Percentiles rank a stretch among this genome's conserved stretches.
Conservation (phyloP, 345 rosid species). For the Kandelia obovata region DNA sequence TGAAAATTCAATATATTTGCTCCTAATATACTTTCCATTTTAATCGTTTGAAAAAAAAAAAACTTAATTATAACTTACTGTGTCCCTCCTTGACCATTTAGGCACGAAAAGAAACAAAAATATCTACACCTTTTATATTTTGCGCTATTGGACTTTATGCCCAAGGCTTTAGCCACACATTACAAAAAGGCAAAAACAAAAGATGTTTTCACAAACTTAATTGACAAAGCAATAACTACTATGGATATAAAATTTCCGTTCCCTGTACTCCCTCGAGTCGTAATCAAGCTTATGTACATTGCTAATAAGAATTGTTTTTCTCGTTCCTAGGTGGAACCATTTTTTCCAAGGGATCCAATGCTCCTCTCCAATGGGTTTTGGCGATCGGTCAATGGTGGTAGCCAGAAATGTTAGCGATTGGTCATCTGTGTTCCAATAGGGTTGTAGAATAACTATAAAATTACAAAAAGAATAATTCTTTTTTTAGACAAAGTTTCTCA, state of each 20-base stretch:
- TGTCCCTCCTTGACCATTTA: constrained; percentile 12
- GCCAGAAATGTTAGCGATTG: too few species aligned
- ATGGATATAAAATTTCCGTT: not conserved
- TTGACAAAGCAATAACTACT: too few species aligned
- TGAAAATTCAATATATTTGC: too few species aligned
- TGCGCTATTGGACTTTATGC: not conserved
- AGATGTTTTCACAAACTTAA: constrained; percentile 9
- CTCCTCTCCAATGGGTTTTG: too few species aligned
- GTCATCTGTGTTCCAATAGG: too few species aligned
- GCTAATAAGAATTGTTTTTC: not conserved
- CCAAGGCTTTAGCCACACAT: constrained; percentile 16
- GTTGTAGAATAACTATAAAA: too few species aligned
- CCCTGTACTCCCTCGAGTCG: constrained; percentile 18
- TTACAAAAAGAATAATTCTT: too few species aligned
- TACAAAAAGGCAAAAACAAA: not conserved
- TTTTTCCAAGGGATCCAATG: constrained; percentile 34
- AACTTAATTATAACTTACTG: too few species aligned
- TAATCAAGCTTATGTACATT: constrained; percentile 21
- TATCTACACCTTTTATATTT: constrained; percentile 1
- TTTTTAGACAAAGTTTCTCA: too few species aligned
- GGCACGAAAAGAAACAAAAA: constrained; percentile 15
- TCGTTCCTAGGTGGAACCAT: constrained; percentile 14
- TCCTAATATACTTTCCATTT: too few species aligned
- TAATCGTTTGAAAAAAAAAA: too few species aligned
- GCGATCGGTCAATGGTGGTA: too few species aligned